Conservation (phyloP, 2,329 filamentous ascomycete species). For the Nemania bipapillata region DNA sequence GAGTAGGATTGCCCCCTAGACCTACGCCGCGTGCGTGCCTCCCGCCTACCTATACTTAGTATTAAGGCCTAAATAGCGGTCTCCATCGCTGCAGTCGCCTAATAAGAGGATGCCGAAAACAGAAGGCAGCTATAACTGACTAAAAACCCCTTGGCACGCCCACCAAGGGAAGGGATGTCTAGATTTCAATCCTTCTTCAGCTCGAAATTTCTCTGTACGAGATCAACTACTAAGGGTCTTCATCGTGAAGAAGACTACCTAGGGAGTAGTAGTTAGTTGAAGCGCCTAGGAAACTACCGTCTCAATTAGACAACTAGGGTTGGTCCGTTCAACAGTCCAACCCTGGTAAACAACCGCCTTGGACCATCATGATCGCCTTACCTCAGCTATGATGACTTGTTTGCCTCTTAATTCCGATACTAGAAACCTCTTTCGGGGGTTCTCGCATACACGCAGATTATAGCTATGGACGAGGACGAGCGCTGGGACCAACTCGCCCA, state of each 20-base stretch:
- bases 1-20: slow-evolving; percentile 20
- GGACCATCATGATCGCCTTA: background rate
- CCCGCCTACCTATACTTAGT: slow-evolving; percentile 8
- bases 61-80: background rate
- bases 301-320: background rate
- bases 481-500: slow-evolving; percentile 16
- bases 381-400: slow-evolving; percentile 11
- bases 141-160: background rate
- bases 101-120: background rate
- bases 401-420: background rate
- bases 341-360: no score
- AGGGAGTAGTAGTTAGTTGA: background rate
- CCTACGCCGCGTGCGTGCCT: slow-evolving; percentile 11
- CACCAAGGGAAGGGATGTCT: slow-evolving; percentile 6
- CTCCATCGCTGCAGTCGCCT: slow-evolving; percentile 12
- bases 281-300: background rate
- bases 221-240: background rate
- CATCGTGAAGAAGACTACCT: background rate
- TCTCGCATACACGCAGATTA: background rate
- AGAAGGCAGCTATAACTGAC: no score
- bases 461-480: slow-evolving; percentile 17
- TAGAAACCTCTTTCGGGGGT: background rate
- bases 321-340: slow-evolving; percentile 10
- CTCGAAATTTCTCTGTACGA: slow-evolving; percentile 5
- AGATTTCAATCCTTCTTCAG: slow-evolving; percentile 22